phyloP scores from a whole-genome alignment of 805 yeast species.

The Ogataea saltuana region DNA sequence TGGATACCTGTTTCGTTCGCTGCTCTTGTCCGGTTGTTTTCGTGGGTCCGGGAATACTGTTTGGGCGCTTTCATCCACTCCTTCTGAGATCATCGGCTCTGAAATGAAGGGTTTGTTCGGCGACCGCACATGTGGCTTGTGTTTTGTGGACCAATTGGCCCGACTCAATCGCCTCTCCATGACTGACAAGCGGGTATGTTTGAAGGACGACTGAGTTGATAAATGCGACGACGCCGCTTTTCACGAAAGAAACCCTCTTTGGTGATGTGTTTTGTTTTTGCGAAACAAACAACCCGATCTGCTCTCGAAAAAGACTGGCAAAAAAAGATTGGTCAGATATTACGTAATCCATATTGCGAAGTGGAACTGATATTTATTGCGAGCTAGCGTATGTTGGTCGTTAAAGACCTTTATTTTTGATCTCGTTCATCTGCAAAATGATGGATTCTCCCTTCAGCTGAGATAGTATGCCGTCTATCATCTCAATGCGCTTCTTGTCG shows the following conservation, averaged over 20 bases:
- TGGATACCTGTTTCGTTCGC: neutral
- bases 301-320: neutral
- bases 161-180: constrained; percentile 27
- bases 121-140: constrained; percentile 8
- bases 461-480: constrained; percentile 24
- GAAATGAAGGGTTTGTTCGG: constrained; percentile 5
- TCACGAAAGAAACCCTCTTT: too few species aligned
- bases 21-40: too few species aligned
- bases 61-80: constrained; percentile 1
- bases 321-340: neutral
- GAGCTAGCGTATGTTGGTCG: too few species aligned
- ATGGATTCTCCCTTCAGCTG: constrained; percentile 24
- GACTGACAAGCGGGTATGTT: neutral
- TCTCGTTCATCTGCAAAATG: constrained; percentile 29
- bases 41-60: constrained; percentile 10
- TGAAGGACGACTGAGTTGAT: too few species aligned
- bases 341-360: neutral
- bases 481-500: constrained; percentile 14
- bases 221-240: too few species aligned
- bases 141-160: constrained; percentile 32
- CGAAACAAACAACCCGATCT: neutral
- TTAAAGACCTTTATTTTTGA: constrained; percentile 20
- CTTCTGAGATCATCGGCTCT: constrained; percentile 8
- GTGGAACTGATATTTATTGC: neutral
- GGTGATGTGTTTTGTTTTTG: neutral